A percentile compares a stretch with the other conserved stretches of the same genome.
Conservation (phyloP, 2,329 filamentous ascomycete species). For the Pseudogymnoascus sp. region DNA sequence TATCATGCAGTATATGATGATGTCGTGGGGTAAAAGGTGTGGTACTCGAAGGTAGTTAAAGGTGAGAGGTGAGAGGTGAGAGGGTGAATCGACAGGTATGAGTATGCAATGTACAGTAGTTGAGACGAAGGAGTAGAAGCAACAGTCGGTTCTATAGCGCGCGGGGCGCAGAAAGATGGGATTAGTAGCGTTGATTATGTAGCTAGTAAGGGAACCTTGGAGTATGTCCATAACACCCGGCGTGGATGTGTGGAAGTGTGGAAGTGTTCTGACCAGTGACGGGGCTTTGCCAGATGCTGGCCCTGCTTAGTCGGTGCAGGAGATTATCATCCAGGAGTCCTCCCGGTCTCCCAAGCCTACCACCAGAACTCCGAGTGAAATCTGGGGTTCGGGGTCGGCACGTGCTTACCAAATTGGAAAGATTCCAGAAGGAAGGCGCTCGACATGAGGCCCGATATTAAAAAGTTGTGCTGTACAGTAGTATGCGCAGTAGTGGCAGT, state of each 20-base stretch:
- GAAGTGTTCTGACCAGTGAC: background rate
- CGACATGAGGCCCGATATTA: background rate
- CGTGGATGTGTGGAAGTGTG: background rate
- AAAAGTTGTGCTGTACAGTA: slow-evolving; percentile 5
- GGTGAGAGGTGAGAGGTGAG: background rate
- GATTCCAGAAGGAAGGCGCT: slow-evolving; percentile 5
- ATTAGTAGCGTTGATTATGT: slow-evolving; percentile 1
- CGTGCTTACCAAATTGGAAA: slow-evolving; percentile 5
- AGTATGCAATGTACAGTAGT: background rate
- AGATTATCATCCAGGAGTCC: slow-evolving; percentile 2
- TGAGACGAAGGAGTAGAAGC: slow-evolving; percentile 4
- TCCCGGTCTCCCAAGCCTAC: background rate
- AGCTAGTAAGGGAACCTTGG: slow-evolving; percentile 2
- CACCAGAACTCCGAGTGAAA: background rate
- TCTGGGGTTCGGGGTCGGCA: slow-evolving; percentile 2
- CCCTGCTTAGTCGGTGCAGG: background rate
- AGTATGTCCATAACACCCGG: slow-evolving; percentile 3
- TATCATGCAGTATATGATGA: slow-evolving; percentile 2
- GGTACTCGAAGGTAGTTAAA: slow-evolving; percentile 2
- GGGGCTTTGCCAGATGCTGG: background rate
- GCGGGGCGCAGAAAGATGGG: background rate
- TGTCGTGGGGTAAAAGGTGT: background rate
- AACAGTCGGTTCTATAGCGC: background rate
- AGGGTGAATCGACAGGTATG: background rate
- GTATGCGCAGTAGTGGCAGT: slow-evolving; percentile 1